These are phyloP conservation scores for Cytidiella melzeri DNA, from an alignment of 768 basidiomycete genomes.

Conservation along the genomic window DNA sequence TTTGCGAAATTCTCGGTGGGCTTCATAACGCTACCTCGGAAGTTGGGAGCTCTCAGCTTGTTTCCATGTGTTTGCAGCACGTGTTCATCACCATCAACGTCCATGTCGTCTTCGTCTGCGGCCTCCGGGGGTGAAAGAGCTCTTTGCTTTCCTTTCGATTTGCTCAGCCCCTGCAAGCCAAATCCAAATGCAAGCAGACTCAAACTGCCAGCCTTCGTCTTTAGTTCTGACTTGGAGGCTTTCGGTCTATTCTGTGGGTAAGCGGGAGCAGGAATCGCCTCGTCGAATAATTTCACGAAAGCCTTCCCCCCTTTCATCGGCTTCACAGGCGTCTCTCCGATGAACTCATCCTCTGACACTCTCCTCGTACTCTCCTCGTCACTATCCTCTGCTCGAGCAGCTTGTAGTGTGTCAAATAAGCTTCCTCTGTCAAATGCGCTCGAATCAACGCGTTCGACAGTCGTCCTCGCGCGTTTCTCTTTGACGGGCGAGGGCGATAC, in stretches of 20 bases:
- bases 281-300: conserved; percentile 66
- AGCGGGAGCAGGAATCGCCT: conserved; percentile 17
- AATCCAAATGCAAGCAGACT: conserved; percentile 6
- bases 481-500: conserved; percentile 81
- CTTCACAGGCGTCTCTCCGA: conserved; percentile 72
- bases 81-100: neutral
- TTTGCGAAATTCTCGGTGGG: neutral
- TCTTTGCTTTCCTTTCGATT: conserved; percentile 10
- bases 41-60: conserved; percentile 18
- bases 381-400: conserved; percentile 12
- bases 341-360: conserved; percentile 37
- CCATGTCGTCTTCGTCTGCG: conserved; percentile 17
- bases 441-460: conserved; percentile 25
- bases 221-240: neutral
- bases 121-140: conserved; percentile 17
- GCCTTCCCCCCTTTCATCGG: conserved; percentile 46
- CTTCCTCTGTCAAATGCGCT: neutral
- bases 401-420: neutral
- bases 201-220: conserved; percentile 1
- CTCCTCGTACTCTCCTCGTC: conserved; percentile 26
- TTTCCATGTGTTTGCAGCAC: neutral
- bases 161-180: neutral
- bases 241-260: neutral
- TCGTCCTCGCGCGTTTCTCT: conserved; percentile 60
- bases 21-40: neutral